Evolutionary conservation across 441 rosid species (phyloP), one percentile per base, ranked within the genome.

Genomic region (Gossypium trilobum): DNA sequence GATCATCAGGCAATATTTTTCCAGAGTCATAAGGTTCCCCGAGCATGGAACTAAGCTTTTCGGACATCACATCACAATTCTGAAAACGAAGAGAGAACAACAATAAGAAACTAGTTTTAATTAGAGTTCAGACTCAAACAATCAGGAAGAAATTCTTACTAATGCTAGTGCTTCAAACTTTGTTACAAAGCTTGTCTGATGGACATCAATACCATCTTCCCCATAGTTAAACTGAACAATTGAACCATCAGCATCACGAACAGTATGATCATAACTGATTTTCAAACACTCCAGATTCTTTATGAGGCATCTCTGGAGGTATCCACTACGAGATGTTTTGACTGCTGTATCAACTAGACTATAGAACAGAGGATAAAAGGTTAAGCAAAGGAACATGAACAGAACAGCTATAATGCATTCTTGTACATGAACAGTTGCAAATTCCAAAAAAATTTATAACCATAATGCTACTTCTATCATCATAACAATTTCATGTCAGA

Each of bases 331-430:
- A 70, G 99, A 95, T 78, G 99, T 95, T 82, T 95, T 95, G 72
- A 95, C 99, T 23, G 99, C 98, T 50, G 99, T 95, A 80, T 95
- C 98, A 79, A 95, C 99, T 72, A 95, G 86, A 86, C 99, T 95
- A 79, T 57, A 72, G 61, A 78, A 74, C 61, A 78, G 72, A 73
- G 78, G 57, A 74, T 52, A 51, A 66, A 62, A 65, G 75, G 75
- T 85, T 73, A 65, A 29, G 59, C 73, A 73, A 72, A 44, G 23
- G 5, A 62, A 42, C 16, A 54, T 23, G 3, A 58, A 60, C 36
- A 64, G 39, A 39, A 72, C 17, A 50, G 13, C 58, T 7, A 20
- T 25, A 27, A 69, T 56, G 44, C 13, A 27, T 58, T 51, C 17
- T 42, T 29, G 23, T 2, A 31, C 44, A 17, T 31, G 23, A 75